Evolutionary conservation across 179 eudicot genomes (phyloP), one percentile per base, ranked within the genome.

Genomic region (Actinidia polygama): DNA sequence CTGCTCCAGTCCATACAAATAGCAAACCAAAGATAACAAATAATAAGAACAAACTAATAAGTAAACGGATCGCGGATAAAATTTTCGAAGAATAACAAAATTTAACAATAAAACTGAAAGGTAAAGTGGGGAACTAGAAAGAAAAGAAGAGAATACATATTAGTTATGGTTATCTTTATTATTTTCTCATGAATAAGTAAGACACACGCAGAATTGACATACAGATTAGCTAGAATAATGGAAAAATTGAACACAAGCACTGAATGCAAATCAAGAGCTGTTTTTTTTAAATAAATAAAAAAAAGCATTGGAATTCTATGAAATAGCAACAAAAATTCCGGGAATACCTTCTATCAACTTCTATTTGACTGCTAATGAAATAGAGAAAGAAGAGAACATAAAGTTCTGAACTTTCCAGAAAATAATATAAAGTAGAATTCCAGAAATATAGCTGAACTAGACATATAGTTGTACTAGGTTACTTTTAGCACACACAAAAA

Each of bases 1-100:
- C 98, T 96, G 99, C 84, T 87, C 88, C 59, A 88, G 73, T 79
- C 69, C 81, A 82, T 16, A 61, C 15, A 82, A 79, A 80, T 23
- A 78, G 23, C 73, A 63, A 86, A 78, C 15, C 18, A 16, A 79
- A 73, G 50, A 15, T 44, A 70, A 16, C 59, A 70, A 61, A 79
- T 58, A n/a, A 75, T 18, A 59, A 73, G 3, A 24, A 24, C 3
- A 24, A 14, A 7, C 67, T 19, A 30, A 61, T 77, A 61, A n/a
- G 19, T 62, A 21, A 12, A 62, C 23, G 55, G 55, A 11, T 57
- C 61, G 36, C 55, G 12, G 12, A 23, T 62, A 15, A 73, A 78
- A 46, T 6, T 10, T 50, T 62, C 16, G 11, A 78, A 63, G 30
- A 47, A 62, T 62, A 47, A 59, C 44, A 10, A n/a, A 47, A 7